Base-by-base conservation (phyloP, 371 early-diverging fungal genomes). In the Apophysomyces trapeziformis region DNA sequence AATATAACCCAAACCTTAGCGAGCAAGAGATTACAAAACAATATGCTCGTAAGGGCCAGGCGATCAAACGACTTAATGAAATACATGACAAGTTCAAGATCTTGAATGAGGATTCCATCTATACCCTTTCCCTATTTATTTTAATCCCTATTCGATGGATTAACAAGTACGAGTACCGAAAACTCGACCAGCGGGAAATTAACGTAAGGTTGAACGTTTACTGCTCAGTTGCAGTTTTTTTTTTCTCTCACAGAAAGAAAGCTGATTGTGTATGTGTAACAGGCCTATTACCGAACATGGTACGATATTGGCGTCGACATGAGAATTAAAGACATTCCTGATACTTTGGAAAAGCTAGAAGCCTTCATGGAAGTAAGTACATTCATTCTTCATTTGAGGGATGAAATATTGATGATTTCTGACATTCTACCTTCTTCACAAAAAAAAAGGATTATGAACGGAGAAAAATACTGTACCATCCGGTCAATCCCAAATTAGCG, bases 281-380 rank as follows among this genome's bases (percentile, higher is more conserved):
- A 74, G 73, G 75, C 75, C 6, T 65, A 73, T 37, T 82, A 71
- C 41, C 79, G 69, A 26, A 61, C 80, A 0, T 87, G 86, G 85
- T 69, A 68, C 35, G 66, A 72, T 41, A 63, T 75, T 61, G 83
- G 83, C 0, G 58, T 58, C 11, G 57, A 68, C 14, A 81, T 85
- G 84, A 71, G 75, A 5, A 85, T 87, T 36, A 71, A 82, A 61
- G 75, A 80, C 66, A 86, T 87, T 41, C 87, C 85, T 1, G 67
- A 69, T 8, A 75, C 84, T 7, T 14, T 71, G 4, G 75, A 80
- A 16, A 82, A 73, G n/a, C 64, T 86, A 56, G 46, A 35, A 2
- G 61, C 60, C 7, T 78, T 82, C 59, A 64, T 74, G 44, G 72
- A 81, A 63, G 71, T 70, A 68, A 43, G 8, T 56, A 26, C 32